These are phyloP conservation scores for Moricandia arvensis DNA, from an alignment of 345 rosid genomes.

Conservation along the genomic window DNA sequence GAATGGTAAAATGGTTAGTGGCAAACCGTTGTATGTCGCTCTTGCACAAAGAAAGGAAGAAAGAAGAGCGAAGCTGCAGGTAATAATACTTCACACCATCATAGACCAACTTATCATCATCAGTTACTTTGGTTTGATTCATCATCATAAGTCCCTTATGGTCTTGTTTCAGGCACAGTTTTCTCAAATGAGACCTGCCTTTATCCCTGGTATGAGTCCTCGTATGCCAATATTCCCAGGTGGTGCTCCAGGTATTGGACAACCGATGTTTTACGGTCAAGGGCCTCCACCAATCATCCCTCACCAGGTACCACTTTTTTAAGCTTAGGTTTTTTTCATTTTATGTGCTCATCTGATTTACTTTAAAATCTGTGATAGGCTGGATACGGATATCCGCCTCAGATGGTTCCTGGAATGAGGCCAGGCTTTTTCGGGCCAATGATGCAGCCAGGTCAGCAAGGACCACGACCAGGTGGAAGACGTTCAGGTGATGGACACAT, in stretches of 20 bases:
- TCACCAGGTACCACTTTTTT: conserved; percentile 55
- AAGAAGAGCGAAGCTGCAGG: conserved; percentile 93
- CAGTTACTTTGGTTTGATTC: not conserved
- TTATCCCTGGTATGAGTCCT: conserved; percentile 68
- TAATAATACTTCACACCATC: conserved; percentile 5
- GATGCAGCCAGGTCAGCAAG: conserved; percentile 93
- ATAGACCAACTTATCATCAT: too few species aligned
- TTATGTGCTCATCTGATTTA: not conserved
- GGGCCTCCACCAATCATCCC: conserved; percentile 88
- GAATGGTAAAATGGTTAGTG: conserved; percentile 88
- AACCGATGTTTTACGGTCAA: conserved; percentile 85
- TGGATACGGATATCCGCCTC: conserved; percentile 96
- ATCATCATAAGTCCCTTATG: not conserved
- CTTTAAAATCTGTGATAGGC: conserved; percentile 49
- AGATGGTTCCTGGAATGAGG: conserved; percentile 94
- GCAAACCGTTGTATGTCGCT: conserved; percentile 92
- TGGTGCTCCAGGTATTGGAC: conserved; percentile 85
- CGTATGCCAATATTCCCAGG: conserved; percentile 89
- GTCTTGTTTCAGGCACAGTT: conserved; percentile 66
- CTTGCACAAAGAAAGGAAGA: conserved; percentile 95
- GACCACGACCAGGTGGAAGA: conserved; percentile 83
- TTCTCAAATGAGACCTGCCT: conserved; percentile 81
- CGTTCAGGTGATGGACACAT: conserved; percentile 60
- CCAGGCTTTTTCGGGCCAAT: conserved; percentile 54
- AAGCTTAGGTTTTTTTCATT: not conserved